Base-by-base conservation (phyloP, 2,329 filamentous ascomycete genomes). In the Diaporthe sp. region DNA sequence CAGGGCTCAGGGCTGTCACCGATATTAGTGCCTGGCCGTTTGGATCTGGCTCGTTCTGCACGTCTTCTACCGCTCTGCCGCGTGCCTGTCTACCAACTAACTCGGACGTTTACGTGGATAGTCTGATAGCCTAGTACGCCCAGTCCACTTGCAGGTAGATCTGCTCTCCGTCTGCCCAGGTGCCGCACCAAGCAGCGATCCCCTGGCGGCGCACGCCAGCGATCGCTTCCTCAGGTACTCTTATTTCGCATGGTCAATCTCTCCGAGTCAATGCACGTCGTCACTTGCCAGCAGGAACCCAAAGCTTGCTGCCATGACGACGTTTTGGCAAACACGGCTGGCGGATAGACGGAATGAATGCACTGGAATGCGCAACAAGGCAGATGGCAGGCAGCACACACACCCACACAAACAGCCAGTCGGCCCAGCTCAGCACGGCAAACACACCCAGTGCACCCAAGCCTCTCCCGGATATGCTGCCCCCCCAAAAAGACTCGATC, bases 211-310 rank as follows among this genome's bases (percentile, higher is more conserved):
- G 13, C 64, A 54, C 33, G n/a, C 64, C 47, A 68, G 45, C 33
- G 33, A 68, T 54, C 64, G 64, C 47, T 54, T 54, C 47, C 33
- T 52, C 40, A 22, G 30, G 33, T 54, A 54, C 64, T 47, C 47
- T 68, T 52, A 54, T 68, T 68, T 40, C 40, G 47, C 64, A 68
- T 54, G 64, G 64, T 54, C 64, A 68, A 68, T 68, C 47, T 68
- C 64, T 68, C 47, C 30, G 47, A 52, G 64, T 68, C 64, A 68
- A 68, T 68, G 64, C 64, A 54, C 64, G 4, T 68, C 64, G 64
- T 68, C 64, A 68, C 64, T 68, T 54, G 47, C 45, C 45, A 68
- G 47, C 64, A 54, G 19, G 47, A 54, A 54, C 64, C 30, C 9
- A 30, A 35, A 68, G 64, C 64, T 40, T 54, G 45, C 47, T 68